phyloP scores from a whole-genome alignment of 176 grass and related monocot genomes.

The Oryza coarctata region DNA sequence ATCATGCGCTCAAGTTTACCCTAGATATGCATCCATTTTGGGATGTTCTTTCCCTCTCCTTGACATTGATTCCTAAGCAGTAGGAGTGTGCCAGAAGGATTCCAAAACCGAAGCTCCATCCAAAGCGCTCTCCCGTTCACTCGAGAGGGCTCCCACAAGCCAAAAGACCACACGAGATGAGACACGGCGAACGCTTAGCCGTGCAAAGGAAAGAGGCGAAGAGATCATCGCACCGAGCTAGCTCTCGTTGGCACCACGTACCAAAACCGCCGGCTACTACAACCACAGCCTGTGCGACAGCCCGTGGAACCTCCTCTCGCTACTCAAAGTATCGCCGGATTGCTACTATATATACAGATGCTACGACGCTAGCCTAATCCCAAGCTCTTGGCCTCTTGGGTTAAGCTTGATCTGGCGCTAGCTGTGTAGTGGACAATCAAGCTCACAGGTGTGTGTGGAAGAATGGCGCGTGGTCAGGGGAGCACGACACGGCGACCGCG shows the following conservation, averaged over 20 bases:
- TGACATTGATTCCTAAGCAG: constrained; percentile 25
- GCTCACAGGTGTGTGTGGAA: background rate
- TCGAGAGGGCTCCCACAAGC: background rate
- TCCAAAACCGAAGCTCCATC: constrained; percentile 56
- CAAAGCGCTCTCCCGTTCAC: constrained; percentile 27
- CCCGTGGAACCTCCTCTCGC: constrained; percentile 23
- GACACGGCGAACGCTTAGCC: background rate
- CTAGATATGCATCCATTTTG: background rate
- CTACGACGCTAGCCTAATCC: background rate
- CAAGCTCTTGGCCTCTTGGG: background rate
- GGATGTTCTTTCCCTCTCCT: constrained; percentile 37
- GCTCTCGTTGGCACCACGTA: background rate
- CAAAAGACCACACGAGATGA: constrained; percentile 15
- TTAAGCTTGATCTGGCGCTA: background rate
- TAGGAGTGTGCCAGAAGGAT: constrained; percentile 64
- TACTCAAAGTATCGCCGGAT: constrained; percentile 58
- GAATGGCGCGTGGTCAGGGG: constrained; percentile 45
- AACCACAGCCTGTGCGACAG: constrained; percentile 42
- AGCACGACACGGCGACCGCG: constrained; percentile 7
- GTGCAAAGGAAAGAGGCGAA: background rate
- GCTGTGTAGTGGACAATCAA: too few relatives aligned
- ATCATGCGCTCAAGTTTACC: background rate
- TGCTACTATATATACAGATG: constrained; percentile 42
- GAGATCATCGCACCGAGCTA: background rate
- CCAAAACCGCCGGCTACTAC: constrained; percentile 31